These are phyloP conservation scores for Candolleomyces efflorescens DNA, from an alignment of 768 basidiomycete species.

Conservation along the genomic window DNA sequence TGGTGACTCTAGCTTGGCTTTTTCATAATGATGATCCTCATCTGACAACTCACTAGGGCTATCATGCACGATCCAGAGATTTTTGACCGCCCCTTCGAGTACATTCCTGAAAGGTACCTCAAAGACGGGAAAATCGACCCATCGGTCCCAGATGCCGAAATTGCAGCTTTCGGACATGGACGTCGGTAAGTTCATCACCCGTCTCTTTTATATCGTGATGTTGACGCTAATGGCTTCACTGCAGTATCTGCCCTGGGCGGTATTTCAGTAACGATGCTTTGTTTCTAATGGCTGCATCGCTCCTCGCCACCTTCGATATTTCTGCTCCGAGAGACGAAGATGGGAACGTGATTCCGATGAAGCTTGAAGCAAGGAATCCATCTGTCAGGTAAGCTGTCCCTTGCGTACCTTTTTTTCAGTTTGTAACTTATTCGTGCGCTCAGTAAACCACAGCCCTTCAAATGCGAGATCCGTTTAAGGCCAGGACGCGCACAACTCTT, in stretches of 20 bases:
- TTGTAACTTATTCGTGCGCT: too few relatives aligned
- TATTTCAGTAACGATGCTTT: slow-evolving; percentile 15
- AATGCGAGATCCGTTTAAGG: too few relatives aligned
- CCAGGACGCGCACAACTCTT: too few relatives aligned
- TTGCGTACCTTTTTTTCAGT: too few relatives aligned
- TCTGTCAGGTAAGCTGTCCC: too few relatives aligned
- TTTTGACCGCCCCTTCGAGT: slow-evolving; percentile 7
- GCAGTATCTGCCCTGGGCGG: slow-evolving; percentile 16
- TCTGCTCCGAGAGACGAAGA: slow-evolving; percentile 12
- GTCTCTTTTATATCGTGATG: background rate
- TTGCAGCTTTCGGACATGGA: slow-evolving; percentile 13
- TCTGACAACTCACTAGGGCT: background rate
- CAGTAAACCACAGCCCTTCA: too few relatives aligned
- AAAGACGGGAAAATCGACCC: slow-evolving; percentile 9
- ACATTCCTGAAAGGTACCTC: slow-evolving; percentile 11
- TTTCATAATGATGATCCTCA: background rate
- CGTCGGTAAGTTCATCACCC: background rate
- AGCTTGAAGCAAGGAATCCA: background rate
- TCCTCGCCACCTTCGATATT: slow-evolving; percentile 14
- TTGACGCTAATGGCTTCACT: background rate
- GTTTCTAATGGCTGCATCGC: slow-evolving; percentile 13
- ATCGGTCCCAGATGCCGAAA: slow-evolving; percentile 5
- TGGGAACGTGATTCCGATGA: slow-evolving; percentile 11
- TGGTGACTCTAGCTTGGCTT: slow-evolving; percentile 21
- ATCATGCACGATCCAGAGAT: slow-evolving; percentile 11